A percentile compares a stretch with the other conserved stretches of the same genome.
Evolutionary conservation across 495 filamentous ascomycete species (phyloP).

Genomic region (Cryomyces minteri): DNA sequence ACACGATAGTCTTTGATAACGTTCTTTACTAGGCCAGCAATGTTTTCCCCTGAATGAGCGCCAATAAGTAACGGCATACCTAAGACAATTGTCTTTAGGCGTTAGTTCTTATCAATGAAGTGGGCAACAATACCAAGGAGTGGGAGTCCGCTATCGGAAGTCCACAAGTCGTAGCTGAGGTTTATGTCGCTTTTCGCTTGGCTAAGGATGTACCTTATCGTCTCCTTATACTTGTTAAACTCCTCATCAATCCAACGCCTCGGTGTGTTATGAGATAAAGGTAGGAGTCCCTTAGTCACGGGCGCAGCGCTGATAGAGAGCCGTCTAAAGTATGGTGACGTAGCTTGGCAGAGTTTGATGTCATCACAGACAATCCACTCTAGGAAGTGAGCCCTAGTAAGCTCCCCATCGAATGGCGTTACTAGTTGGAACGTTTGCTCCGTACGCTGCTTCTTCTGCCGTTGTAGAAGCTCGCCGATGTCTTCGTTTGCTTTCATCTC

Average conservation of each 20-base stretch:
- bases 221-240: neutral
- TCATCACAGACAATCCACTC: neutral
- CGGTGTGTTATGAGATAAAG: neutral
- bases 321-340: neutral
- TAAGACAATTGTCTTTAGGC: neutral
- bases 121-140: slow-evolving; percentile 2
- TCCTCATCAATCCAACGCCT: neutral
- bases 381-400: neutral
- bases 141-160: neutral
- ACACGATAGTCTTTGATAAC: slow-evolving; percentile 1
- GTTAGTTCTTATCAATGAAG: neutral
- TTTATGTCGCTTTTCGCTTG: neutral
- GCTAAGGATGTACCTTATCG: neutral
- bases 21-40: neutral
- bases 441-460: no score
- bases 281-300: neutral
- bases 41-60: neutral
- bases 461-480: no score
- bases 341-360: neutral
- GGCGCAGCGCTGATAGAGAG: neutral
- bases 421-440: neutral
- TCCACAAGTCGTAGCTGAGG: slow-evolving; percentile 1
- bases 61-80: neutral
- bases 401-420: neutral
- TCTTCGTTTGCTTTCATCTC: no score